Evolutionary conservation across 768 basidiomycete species (phyloP).

Genomic region (Termitomyces sp.): DNA sequence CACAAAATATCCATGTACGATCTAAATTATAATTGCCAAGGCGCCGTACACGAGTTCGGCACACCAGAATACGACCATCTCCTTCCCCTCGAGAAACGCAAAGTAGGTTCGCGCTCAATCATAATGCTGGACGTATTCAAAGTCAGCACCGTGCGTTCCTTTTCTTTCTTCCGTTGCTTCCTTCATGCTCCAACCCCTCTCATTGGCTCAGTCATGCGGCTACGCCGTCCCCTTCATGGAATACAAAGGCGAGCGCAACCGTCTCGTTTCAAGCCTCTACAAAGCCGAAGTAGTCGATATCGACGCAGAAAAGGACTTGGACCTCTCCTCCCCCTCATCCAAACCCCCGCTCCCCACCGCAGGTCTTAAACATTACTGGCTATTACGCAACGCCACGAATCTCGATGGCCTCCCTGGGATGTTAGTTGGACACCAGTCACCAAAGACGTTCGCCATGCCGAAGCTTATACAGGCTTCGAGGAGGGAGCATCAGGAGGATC

Average conservation of each 20-base stretch:
- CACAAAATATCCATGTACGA: not conserved
- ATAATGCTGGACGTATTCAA: conserved; percentile 59
- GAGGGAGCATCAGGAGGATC: conserved; percentile 4
- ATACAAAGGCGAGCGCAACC: conserved; percentile 50
- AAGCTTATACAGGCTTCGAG: not conserved
- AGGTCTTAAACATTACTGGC: conserved; percentile 56
- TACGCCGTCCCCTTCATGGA: conserved; percentile 57
- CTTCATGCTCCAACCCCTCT: not conserved
- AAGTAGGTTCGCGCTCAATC: conserved; percentile 53
- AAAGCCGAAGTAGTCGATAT: conserved; percentile 37
- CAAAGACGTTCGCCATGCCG: conserved; percentile 6
- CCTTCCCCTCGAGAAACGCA: conserved; percentile 39
- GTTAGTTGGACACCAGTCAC: conserved; percentile 19
- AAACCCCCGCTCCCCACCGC: conserved; percentile 16
- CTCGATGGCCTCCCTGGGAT: conserved; percentile 55
- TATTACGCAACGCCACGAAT: conserved; percentile 39
- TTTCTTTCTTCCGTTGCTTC: not conserved
- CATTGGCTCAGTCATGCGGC: conserved; percentile 52
- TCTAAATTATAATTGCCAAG: conserved; percentile 25
- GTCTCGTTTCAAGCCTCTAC: conserved; percentile 35
- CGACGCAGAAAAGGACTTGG: conserved; percentile 11
- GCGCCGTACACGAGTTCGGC: conserved; percentile 56
- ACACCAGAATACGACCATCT: conserved; percentile 53
- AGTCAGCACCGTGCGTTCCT: conserved; percentile 38
- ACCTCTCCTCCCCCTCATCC: not conserved